These are phyloP conservation scores for Leccinum angustisporum DNA, from an alignment of 1,284 basidiomycete species.

Conservation along the genomic window DNA sequence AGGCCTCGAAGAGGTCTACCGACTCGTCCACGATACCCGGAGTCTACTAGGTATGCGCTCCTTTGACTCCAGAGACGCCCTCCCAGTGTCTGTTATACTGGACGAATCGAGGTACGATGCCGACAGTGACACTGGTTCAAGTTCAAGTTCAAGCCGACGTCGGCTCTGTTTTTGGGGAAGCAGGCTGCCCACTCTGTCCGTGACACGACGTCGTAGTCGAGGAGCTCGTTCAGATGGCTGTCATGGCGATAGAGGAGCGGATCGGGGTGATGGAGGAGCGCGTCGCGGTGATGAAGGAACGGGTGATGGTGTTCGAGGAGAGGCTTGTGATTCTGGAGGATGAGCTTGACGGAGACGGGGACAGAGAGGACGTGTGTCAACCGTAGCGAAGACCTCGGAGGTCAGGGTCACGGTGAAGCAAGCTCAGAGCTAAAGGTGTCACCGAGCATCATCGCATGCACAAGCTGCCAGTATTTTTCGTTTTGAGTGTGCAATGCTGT, in stretches of 20 bases:
- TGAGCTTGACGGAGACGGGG: neutral
- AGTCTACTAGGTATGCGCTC: neutral
- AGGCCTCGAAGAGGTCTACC: constrained; percentile 1
- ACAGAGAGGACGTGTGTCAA: neutral
- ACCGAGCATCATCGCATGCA: too few relatives aligned
- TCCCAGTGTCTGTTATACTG: neutral
- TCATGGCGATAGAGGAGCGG: neutral
- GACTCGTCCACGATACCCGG: neutral
- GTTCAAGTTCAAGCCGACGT: neutral
- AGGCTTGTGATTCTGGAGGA: neutral
- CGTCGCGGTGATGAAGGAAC: neutral
- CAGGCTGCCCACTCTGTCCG: neutral
- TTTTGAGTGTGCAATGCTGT: too few relatives aligned
- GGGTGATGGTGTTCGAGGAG: neutral
- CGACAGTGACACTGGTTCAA: neutral
- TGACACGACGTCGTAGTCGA: neutral
- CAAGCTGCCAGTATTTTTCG: too few relatives aligned
- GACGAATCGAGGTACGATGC: neutral
- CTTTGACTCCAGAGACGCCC: neutral
- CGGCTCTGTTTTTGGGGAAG: neutral
- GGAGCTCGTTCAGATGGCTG: neutral
- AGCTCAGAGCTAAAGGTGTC: too few relatives aligned
- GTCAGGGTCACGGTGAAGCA: too few relatives aligned
- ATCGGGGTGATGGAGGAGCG: neutral
- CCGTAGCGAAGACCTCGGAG: neutral